Evolutionary conservation across 768 basidiomycete genomes (phyloP).

Genomic region (Erythrobasidium yunnanense): DNA sequence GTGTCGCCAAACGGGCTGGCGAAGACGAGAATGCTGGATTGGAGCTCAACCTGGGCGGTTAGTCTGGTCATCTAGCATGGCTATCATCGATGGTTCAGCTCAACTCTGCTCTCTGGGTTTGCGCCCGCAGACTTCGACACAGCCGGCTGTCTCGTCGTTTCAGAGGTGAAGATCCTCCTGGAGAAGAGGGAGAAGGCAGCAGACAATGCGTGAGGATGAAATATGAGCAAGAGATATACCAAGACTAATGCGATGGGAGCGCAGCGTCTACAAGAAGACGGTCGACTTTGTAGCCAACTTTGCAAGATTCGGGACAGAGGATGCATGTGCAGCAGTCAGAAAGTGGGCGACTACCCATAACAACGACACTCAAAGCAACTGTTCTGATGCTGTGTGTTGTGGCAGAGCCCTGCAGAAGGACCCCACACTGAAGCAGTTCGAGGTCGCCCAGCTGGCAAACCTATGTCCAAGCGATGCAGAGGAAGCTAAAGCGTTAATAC

Average conservation of each 20-base stretch:
- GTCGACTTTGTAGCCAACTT: conserved; percentile 84
- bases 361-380: background rate
- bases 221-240: background rate
- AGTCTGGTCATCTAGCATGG: background rate
- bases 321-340: conserved; percentile 74
- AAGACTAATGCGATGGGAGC: background rate
- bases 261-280: conserved; percentile 84
- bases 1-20: conserved; percentile 10
- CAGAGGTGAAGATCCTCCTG: conserved; percentile 80
- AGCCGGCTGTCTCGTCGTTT: conserved; percentile 54
- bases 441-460: conserved; percentile 85
- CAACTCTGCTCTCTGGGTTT: background rate
- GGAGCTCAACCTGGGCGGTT: conserved; percentile 26
- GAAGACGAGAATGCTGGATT: conserved; percentile 21
- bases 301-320: conserved; percentile 71
- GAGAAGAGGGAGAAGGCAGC: conserved; percentile 56
- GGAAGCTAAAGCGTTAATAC: conserved; percentile 81
- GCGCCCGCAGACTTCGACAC: background rate
- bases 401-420: conserved; percentile 65
- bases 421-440: conserved; percentile 70
- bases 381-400: background rate
- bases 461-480: conserved; percentile 76
- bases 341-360: conserved; percentile 48
- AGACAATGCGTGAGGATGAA: conserved; percentile 67
- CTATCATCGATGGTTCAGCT: background rate